These are phyloP conservation scores for Persicaria maculosa DNA, from an alignment of 148 eudicot genomes.

Conservation along the genomic window DNA sequence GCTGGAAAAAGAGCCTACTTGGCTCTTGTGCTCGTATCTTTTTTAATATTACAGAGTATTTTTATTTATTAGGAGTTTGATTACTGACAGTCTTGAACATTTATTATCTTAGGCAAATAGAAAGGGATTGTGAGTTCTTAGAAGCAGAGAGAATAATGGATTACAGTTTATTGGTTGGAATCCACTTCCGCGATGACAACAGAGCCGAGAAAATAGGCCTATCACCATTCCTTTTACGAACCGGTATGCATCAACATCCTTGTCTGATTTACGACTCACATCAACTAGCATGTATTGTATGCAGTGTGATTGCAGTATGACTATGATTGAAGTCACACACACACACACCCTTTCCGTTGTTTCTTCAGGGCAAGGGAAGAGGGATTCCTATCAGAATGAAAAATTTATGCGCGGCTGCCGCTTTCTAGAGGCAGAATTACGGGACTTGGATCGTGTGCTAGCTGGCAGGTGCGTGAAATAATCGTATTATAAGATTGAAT, in stretches of 20 bases:
- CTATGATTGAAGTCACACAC: neutral
- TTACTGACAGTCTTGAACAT: slow-evolving; percentile 3
- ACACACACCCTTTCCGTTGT: neutral
- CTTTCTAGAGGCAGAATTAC: slow-evolving; percentile 88
- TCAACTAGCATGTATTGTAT: neutral
- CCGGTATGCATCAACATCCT: slow-evolving; percentile 28
- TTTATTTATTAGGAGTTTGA: neutral
- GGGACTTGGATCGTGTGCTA: slow-evolving; percentile 75
- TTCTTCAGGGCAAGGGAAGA: slow-evolving; percentile 39
- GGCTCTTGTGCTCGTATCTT: neutral
- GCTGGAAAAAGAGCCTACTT: slow-evolving; percentile 11
- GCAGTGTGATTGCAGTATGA: neutral
- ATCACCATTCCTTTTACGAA: slow-evolving; percentile 56
- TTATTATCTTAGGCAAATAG: slow-evolving; percentile 55
- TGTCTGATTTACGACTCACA: neutral
- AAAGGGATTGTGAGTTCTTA: slow-evolving; percentile 89
- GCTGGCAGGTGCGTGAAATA: slow-evolving; percentile 57
- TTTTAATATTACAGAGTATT: neutral
- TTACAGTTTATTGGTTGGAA: slow-evolving; percentile 87
- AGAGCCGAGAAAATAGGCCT: slow-evolving; percentile 73
- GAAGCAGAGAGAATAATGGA: slow-evolving; percentile 94
- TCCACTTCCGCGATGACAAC: slow-evolving; percentile 79
- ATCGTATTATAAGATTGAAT: too few species aligned
- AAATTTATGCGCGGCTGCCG: slow-evolving; percentile 86
- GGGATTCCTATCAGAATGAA: slow-evolving; percentile 74